Evolutionary conservation across 202 grass and related monocot genomes (phyloP), one percentile per base, ranked within the genome.

Genomic region (Panicum virgatum): DNA sequence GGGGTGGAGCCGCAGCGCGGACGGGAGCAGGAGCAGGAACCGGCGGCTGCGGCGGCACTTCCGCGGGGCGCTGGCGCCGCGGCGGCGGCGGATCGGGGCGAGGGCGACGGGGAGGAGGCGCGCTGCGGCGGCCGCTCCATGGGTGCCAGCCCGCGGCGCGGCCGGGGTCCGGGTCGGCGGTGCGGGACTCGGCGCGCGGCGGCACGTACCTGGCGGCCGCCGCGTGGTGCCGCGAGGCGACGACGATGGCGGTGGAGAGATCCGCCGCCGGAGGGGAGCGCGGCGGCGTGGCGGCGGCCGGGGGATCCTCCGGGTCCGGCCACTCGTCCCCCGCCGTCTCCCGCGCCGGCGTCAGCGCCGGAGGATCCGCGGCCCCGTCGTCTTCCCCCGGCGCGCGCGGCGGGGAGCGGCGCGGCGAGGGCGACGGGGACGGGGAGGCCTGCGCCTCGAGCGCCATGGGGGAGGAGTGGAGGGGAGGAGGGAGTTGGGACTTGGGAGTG

Each of bases 151-250:
- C 76, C 7, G 0, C 5, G 57, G 1, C 0, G 47, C 47, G 25
- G 16, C 9, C 26, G 2, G 40, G 1, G 73, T 60, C 40, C 14
- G 73, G 56, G 26, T 44, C 57, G 1, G 44, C 52, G 25, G 42
- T 48, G 50, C 18, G 50, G 13, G 36, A 56, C n/a, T 54, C 14
- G 26, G 66, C 3, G 13, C 52, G 84, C 62, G 45, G 74, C 6
- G 86, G 67, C 30, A 83, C 61, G 87, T 92, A 87, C 79, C 27
- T 29, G 23, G 90, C 90, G 12, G 75, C 71, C 6, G 80, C 57
- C 48, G 61, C 58, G 39, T 30, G 50, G 51, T 4, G 9, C 46
- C 54, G 5, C 62, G 88, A 26, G 8, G 38, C 69, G 57, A 89
- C 32, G 63, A 36, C 23, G 80, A 48, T 13, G 56, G 13, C 6